phyloP scores from a whole-genome alignment of 306 rosid species.

The Trifolium fragiferum region DNA sequence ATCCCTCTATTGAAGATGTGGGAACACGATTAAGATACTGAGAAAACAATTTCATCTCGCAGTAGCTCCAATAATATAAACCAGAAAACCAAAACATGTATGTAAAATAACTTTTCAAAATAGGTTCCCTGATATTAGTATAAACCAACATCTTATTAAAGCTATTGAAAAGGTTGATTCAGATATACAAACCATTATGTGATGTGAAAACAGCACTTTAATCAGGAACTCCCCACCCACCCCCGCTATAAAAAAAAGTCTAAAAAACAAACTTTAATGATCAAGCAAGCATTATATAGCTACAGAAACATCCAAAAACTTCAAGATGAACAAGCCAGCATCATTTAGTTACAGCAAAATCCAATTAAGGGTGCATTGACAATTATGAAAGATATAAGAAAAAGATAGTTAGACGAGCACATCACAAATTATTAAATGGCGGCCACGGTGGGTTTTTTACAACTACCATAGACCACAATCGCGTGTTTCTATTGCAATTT shows the following conservation, averaged over 20 bases:
- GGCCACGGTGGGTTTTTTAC: neutral
- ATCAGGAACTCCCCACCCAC: neutral
- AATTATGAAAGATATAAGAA: neutral
- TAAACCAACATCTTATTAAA: slow-evolving; percentile 17
- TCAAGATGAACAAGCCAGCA: slow-evolving; percentile 10
- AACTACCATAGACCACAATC: neutral
- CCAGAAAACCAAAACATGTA: slow-evolving; percentile 20
- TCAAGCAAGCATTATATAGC: neutral
- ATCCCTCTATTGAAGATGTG: neutral
- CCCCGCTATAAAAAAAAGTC: neutral
- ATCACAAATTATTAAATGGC: neutral
- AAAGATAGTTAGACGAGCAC: neutral
- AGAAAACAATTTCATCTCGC: slow-evolving; percentile 15
- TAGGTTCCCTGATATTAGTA: slow-evolving; percentile 7
- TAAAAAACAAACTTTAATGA: neutral
- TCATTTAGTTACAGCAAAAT: neutral
- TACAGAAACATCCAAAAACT: neutral
- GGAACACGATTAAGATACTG: slow-evolving; percentile 3
- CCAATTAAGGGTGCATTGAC: slow-evolving; percentile 6
- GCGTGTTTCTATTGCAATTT: neutral
- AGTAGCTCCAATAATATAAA: slow-evolving; percentile 6
- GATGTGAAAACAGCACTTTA: neutral
- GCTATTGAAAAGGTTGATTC: slow-evolving; percentile 9
- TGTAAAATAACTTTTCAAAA: slow-evolving; percentile 15
- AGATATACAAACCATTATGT: slow-evolving; percentile 13